A percentile compares a stretch with the other conserved stretches of the same genome.
Conservation (phyloP, 495 filamentous ascomycete genomes). For the Penicillium canescens region DNA sequence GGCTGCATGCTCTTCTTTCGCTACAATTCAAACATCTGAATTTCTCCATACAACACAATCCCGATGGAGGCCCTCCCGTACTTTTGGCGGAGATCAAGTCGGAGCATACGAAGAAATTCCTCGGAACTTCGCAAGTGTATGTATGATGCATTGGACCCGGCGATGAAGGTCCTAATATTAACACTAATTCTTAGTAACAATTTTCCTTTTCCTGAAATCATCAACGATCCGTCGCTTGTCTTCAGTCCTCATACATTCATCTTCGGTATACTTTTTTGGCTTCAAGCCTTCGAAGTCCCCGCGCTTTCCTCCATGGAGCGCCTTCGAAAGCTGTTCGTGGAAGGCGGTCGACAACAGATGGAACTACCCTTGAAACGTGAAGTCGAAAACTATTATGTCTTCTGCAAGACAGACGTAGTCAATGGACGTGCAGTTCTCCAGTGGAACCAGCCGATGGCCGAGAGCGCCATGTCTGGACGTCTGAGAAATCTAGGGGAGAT, state of each 20-base stretch:
- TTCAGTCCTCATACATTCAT: constrained; percentile 27
- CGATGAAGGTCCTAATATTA: constrained; percentile 2
- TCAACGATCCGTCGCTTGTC: constrained; percentile 24
- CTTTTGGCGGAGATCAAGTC: constrained; percentile 21
- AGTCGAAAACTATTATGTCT: constrained; percentile 22
- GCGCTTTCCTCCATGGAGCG: constrained; percentile 21
- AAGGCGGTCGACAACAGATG: constrained; percentile 21
- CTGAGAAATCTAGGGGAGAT: constrained; percentile 27
- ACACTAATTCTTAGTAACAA: constrained; percentile 18
- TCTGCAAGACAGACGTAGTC: constrained; percentile 19
- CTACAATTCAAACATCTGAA: constrained; percentile 24
- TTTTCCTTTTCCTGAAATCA: constrained; percentile 28
- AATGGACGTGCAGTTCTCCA: constrained; percentile 7
- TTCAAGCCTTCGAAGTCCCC: constrained; percentile 20
- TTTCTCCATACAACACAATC: constrained; percentile 22
- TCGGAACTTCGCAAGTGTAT: constrained; percentile 21
- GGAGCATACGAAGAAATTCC: constrained; percentile 19
- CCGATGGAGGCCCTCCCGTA: constrained; percentile 17
- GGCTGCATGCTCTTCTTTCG: constrained; percentile 15
- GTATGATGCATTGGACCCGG: background rate
- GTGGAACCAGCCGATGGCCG: constrained; percentile 17
- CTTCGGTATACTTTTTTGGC: constrained; percentile 22
- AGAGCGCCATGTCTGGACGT: constrained; percentile 15
- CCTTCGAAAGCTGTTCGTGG: constrained; percentile 19
- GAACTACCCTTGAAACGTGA: constrained; percentile 18